Conservation (phyloP, 208 protist species). For the Trypanosoma lewisi region DNA sequence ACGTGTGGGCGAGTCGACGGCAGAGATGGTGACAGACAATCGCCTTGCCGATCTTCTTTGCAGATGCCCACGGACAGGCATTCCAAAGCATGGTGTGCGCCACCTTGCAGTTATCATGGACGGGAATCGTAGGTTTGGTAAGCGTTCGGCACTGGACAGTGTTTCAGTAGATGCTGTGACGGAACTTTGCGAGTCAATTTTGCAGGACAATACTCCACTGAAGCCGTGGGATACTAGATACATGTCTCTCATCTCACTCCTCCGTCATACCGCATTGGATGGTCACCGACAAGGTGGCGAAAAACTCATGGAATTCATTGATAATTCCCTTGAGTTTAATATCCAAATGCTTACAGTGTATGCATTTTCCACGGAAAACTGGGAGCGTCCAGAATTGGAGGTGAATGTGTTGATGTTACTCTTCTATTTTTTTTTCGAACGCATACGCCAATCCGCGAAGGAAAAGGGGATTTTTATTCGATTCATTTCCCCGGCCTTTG, state of each 20-base stretch:
- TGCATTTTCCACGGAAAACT: slow-evolving; percentile 91
- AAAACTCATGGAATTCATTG: slow-evolving; percentile 78
- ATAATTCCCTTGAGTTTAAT: slow-evolving; percentile 51
- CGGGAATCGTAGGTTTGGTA: slow-evolving; percentile 82
- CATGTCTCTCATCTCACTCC: slow-evolving; percentile 31
- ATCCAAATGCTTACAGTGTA: slow-evolving; percentile 87
- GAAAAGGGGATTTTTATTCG: slow-evolving; percentile 83
- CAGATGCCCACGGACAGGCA: not conserved
- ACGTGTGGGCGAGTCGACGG: not conserved
- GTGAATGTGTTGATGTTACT: slow-evolving; percentile 82
- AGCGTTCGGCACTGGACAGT: not conserved
- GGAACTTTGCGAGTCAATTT: slow-evolving; percentile 15
- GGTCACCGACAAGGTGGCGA: slow-evolving; percentile 80
- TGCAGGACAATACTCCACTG: not conserved
- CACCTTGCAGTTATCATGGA: slow-evolving; percentile 92
- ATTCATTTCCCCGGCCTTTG: slow-evolving; percentile 70
- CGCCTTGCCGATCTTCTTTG: not conserved
- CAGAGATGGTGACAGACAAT: not conserved
- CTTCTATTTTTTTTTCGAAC: slow-evolving; percentile 81
- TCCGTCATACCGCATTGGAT: slow-evolving; percentile 59
- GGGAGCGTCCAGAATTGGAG: slow-evolving; percentile 62
- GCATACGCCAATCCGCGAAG: slow-evolving; percentile 45
- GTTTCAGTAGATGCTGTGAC: slow-evolving; percentile 5
- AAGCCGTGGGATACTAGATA: slow-evolving; percentile 26
- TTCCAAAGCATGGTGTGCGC: slow-evolving; percentile 38